Evolutionary conservation across 768 basidiomycete genomes (phyloP), one percentile per base, ranked within the genome.

Genomic region (Trametes punicea): DNA sequence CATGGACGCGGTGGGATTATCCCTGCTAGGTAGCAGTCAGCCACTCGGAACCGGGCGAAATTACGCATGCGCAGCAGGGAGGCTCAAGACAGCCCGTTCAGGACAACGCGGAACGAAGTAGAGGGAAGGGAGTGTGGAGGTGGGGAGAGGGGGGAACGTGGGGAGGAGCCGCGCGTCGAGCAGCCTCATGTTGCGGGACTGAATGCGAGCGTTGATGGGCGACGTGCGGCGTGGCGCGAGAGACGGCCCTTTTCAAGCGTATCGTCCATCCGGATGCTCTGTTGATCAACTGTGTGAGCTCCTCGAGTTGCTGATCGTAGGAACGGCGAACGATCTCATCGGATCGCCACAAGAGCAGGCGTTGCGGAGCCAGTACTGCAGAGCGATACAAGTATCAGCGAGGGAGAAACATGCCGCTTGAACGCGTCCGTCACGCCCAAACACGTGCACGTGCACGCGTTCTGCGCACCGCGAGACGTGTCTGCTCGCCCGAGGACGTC

Each of bases 191-290:
- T 51, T 26, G 51, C n/a, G 33, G 42, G 16, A 39, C 48, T 40
- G 36, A 38, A 39, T 38, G 54, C 38, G 31, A 26, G 47, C 45
- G 42, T 13, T 34, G 49, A 47, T 36, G 58, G 44, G 51, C 25
- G 48, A 39, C 23, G 21, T 23, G 58, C 58, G 54, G 58, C 58
- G 58, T 60, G 58, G 58, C 58, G 38, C 27, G 53, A 60, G 58
- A 60, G 58, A n/a, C 52, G 21, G 20, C 48, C 39, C 18, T 59
- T 52, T 34, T 45, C 23, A 18, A n/a, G n/a, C n/a, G n/a, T 15
- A 11, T 16, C 38, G 27, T 27, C 26, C 25, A 7, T 16, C 20
- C 27, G 26, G 9, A 10, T n/a, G n/a, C n/a, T n/a, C n/a, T n/a
- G n/a, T n/a, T n/a, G n/a, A n/a, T n/a, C n/a, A n/a, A n/a, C n/a